Conservation (phyloP, 73 alveolate species). For the Paraurostyla sp. region DNA sequence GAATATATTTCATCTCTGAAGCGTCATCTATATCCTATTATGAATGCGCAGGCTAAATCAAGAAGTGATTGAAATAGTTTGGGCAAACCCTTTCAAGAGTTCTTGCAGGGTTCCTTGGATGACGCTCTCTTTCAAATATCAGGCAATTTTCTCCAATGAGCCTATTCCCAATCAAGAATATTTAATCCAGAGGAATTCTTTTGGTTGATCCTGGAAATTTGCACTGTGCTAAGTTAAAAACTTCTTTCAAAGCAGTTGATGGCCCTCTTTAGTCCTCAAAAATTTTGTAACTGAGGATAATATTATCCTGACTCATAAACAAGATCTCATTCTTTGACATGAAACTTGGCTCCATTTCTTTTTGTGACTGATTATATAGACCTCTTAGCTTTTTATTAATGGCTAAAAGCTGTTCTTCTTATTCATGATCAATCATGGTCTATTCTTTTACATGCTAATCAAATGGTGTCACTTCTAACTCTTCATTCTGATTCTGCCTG, state of each 20-base stretch:
- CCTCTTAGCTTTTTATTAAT: background rate
- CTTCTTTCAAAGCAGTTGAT: background rate
- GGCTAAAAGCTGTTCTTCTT: background rate
- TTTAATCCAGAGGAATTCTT: background rate
- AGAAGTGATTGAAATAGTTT: conserved; percentile 33
- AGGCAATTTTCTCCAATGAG: conserved; percentile 31
- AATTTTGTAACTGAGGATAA: background rate
- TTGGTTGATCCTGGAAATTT: conserved; percentile 45
- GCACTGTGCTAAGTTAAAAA: conserved; percentile 28
- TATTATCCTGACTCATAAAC: conserved; percentile 37
- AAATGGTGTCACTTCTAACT: conserved; percentile 42
- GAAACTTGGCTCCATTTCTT: conserved; percentile 37
- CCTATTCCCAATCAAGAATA: background rate
- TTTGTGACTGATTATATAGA: background rate
- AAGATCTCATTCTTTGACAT: conserved; percentile 7
- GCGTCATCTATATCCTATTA: conserved; percentile 39
- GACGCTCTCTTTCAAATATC: conserved; percentile 7
- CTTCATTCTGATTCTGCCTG: background rate
- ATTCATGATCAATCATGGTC: background rate
- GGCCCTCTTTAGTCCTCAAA: conserved; percentile 37
- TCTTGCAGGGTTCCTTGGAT: conserved; percentile 25
- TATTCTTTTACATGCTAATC: background rate
- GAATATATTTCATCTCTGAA: conserved; percentile 1
- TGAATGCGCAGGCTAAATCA: background rate
- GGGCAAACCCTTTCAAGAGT: conserved; percentile 33